These are phyloP conservation scores for Camellia japonica DNA, from an alignment of 148 eudicot genomes.

Conservation along the genomic window DNA sequence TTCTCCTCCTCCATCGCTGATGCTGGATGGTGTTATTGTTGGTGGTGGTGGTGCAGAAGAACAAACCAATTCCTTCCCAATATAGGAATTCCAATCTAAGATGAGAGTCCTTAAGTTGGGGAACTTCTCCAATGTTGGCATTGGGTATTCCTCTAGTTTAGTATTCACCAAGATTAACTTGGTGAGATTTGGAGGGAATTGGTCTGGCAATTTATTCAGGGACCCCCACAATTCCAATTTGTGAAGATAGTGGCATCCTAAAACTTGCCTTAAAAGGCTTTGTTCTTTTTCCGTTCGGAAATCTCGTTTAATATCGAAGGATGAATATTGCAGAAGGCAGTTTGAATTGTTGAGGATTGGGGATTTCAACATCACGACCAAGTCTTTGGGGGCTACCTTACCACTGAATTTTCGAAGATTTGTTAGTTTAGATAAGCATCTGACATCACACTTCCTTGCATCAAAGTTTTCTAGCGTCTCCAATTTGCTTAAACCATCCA, in stretches of 20 bases:
- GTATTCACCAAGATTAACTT: background rate
- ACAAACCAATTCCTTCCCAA: background rate
- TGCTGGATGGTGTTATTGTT: background rate
- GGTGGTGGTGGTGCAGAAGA: background rate
- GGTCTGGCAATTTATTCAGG: background rate
- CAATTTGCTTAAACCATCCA: background rate
- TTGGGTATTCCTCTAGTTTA: background rate
- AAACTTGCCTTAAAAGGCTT: background rate
- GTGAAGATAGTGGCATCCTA: background rate
- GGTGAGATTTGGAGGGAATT: background rate
- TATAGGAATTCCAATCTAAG: background rate
- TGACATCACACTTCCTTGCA: background rate
- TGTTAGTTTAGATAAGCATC: background rate
- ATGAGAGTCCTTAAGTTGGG: background rate
- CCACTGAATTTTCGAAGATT: background rate
- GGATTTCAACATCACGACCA: background rate
- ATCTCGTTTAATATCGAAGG: background rate
- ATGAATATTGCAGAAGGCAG: background rate
- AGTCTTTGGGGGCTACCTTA: background rate
- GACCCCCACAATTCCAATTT: background rate
- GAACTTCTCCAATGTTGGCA: background rate
- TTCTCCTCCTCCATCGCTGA: no score
- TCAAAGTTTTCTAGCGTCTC: background rate
- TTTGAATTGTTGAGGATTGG: background rate
- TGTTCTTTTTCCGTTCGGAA: background rate